Conservation (phyloP, 148 eudicot genomes). For the Cornus florida region DNA sequence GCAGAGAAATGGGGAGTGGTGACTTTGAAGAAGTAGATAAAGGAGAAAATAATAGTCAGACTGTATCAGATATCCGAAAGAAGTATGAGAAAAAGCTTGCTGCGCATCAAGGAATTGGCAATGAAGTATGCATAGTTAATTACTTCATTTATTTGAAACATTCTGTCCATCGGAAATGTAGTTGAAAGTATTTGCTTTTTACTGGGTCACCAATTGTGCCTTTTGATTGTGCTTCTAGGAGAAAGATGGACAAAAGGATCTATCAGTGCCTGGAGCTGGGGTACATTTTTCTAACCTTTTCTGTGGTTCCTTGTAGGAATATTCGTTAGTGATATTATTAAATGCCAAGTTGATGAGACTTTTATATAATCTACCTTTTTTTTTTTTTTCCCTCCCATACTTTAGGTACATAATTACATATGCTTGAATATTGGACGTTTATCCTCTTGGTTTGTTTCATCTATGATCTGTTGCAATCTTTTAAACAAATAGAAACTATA, state of each 20-base stretch:
- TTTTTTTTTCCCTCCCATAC: too few species aligned
- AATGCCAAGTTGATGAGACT: neutral
- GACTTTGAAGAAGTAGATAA: constrained; percentile 55
- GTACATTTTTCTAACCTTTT: constrained; percentile 35
- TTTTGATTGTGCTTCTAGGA: constrained; percentile 42
- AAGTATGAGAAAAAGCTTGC: constrained; percentile 96
- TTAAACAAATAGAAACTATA: neutral
- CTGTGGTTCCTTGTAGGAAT: neutral
- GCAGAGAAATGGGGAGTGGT: constrained; percentile 49
- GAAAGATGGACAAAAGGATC: constrained; percentile 62
- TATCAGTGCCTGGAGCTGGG: constrained; percentile 91
- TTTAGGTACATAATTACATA: neutral
- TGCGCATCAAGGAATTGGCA: constrained; percentile 71
- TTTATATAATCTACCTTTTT: neutral
- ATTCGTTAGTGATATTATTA: neutral
- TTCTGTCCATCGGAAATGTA: neutral
- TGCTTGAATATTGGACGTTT: neutral
- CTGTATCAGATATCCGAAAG: constrained; percentile 81
- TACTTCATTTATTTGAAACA: constrained; percentile 9
- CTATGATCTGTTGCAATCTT: neutral
- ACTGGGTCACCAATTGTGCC: neutral
- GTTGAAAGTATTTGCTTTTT: neutral
- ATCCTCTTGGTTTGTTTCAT: neutral
- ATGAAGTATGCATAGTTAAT: constrained; percentile 39
- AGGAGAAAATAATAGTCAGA: constrained; percentile 47